Conservation (phyloP, 306 rosid genomes). For the Prunus mume region DNA sequence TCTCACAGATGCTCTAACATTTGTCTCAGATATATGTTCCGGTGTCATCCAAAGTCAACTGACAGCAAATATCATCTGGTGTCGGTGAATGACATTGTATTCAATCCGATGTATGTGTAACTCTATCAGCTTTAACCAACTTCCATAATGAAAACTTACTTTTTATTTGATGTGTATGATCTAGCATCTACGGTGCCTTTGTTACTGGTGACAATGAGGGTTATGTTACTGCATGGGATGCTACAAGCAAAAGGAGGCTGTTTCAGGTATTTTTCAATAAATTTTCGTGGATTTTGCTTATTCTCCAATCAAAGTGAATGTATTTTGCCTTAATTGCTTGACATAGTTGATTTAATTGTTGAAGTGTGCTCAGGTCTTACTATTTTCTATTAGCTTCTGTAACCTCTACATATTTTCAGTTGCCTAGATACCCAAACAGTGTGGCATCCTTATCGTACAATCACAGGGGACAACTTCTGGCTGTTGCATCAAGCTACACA, state of each 20-base stretch:
- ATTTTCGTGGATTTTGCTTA: background rate
- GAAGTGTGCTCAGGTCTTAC: background rate
- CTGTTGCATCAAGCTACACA: slow-evolving; percentile 81
- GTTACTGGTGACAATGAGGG: slow-evolving; percentile 82
- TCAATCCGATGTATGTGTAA: slow-evolving; percentile 70
- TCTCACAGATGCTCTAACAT: slow-evolving; percentile 24
- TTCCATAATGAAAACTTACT: slow-evolving; percentile 16
- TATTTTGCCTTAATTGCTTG: background rate
- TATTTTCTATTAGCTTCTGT: slow-evolving; percentile 1
- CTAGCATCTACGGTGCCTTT: slow-evolving; percentile 55
- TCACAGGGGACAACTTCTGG: slow-evolving; percentile 62
- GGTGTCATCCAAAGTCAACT: slow-evolving; percentile 79
- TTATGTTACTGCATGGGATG: slow-evolving; percentile 67
- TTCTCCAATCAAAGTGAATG: background rate
- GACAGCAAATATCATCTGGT: slow-evolving; percentile 55
- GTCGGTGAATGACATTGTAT: slow-evolving; percentile 78
- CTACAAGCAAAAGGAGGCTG: slow-evolving; percentile 54
- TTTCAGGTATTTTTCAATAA: slow-evolving; percentile 48
- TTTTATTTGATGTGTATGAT: slow-evolving; percentile 23
- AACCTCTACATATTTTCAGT: slow-evolving; percentile 40
- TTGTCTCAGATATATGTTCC: slow-evolving; percentile 61
- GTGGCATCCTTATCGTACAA: slow-evolving; percentile 73
- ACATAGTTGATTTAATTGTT: background rate
- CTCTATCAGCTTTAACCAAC: slow-evolving; percentile 18
- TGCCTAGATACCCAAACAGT: slow-evolving; percentile 68